Evolutionary conservation across 1,284 basidiomycete species (phyloP).

Genomic region (Hymenochaete sp.): DNA sequence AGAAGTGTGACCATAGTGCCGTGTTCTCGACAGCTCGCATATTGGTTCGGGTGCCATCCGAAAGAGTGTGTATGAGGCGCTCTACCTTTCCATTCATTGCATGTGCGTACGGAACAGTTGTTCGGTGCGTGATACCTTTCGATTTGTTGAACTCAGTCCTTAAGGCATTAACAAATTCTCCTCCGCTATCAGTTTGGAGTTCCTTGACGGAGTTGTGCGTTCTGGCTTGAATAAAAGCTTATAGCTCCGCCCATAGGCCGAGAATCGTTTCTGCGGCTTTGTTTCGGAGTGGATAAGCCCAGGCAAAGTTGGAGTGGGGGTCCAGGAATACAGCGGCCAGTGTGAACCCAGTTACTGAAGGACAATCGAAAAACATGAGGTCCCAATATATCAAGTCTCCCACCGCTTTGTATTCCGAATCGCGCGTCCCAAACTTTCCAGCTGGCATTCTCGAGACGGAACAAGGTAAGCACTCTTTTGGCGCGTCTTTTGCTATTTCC

Average conservation of each 20-base stretch:
- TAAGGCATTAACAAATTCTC: slow-evolving; percentile 9
- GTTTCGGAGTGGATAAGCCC: background rate
- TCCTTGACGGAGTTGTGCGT: background rate
- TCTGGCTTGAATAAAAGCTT: background rate
- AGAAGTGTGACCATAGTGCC: too few species aligned
- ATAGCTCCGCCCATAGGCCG: background rate
- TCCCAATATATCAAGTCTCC: background rate
- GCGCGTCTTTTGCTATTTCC: too few species aligned
- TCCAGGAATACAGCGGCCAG: background rate
- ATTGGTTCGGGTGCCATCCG: slow-evolving; percentile 15
- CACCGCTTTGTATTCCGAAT: background rate
- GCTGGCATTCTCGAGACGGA: background rate
- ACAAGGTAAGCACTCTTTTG: background rate
- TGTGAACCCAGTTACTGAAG: too few species aligned
- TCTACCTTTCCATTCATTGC: slow-evolving; percentile 20
- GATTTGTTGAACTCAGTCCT: background rate
- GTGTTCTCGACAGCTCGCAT: slow-evolving; percentile 15
- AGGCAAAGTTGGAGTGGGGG: background rate
- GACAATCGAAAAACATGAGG: slow-evolving; percentile 6
- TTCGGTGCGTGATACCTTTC: slow-evolving; percentile 5
- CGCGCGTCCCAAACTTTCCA: background rate
- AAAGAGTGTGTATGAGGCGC: slow-evolving; percentile 15
- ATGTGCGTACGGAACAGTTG: slow-evolving; percentile 13
- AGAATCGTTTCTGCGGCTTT: background rate
- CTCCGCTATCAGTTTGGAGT: slow-evolving; percentile 10